Base-by-base conservation (phyloP, 805 yeast genomes). In the Starmerella geochares region DNA sequence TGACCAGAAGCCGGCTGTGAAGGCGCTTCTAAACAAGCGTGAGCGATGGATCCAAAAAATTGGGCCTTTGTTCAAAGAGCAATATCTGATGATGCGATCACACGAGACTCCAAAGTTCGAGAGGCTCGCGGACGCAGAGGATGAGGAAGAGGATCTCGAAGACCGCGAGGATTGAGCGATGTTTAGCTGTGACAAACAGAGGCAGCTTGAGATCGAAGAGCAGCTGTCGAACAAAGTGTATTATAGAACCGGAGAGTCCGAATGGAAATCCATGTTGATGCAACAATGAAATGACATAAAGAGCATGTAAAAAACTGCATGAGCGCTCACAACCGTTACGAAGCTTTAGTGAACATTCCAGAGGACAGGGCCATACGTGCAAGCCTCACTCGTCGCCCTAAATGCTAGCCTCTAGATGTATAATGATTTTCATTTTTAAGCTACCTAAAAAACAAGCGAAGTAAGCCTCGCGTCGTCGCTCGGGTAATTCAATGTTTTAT, bases 41-140 rank as follows among this genome's bases (percentile, higher is more conserved):
- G 70, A 65, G 49, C 78, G 92, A 59, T 92, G 98, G 98, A 82
- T 88, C 33, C 76, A 75, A 20, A 85, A 81, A 63, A 86, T 92
- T 55, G 97, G 97, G 1, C 86, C 88, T 29, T 73, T 90, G 46
- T 92, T 92, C 67, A 71, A 69, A 51, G 74, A 80, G 23, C 69
- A 73, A 3, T 78, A 81, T 55, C 68, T 77, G 39, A 86, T 87
- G 88, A 76, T 83, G 63, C 69, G 92, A 21, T 78, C 83, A 50
- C 95, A 96, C 2, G 64, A 64, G 16, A 78, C 74, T 47, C 70
- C 79, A 11, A 72, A 84, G 8, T 82, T 87, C 52, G 69, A 65
- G 21, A 73, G 68, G 31, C 64, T 69, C 39, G 75, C 68, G 13
- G 74, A 69, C 8, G 73, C 67, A 8, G 68, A 63, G 35, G 71